phyloP scores from a whole-genome alignment of 208 protist genomes.

The Crithidia acanthocephali region DNA sequence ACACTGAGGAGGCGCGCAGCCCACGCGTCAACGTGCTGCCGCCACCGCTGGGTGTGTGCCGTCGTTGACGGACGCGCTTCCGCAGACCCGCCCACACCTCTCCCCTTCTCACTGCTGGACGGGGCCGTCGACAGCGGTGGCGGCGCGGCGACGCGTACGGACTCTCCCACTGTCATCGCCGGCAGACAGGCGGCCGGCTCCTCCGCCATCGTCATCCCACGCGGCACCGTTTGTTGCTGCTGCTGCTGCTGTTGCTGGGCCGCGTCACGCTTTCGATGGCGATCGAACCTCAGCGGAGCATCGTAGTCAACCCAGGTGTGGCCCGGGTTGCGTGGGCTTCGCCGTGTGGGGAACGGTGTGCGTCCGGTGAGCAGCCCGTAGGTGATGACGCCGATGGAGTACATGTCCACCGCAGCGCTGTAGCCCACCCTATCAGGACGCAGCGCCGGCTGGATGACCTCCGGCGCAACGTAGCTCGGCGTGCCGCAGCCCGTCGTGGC shows the following conservation, averaged over 20 bases:
- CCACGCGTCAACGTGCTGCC: conserved; percentile 19
- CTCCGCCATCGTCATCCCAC: background rate
- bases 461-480: conserved; percentile 72
- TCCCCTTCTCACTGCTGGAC: background rate
- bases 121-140: background rate
- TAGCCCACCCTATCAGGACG: conserved; percentile 48
- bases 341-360: conserved; percentile 43
- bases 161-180: conserved; percentile 22
- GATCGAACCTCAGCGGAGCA: conserved; percentile 26
- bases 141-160: conserved; percentile 19
- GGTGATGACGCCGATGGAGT: conserved; percentile 67
- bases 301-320: conserved; percentile 35
- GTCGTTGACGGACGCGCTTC: background rate
- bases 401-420: conserved; percentile 73
- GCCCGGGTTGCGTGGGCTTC: conserved; percentile 17
- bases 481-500: conserved; percentile 75
- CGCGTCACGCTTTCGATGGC: no score
- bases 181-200: conserved; percentile 10
- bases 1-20: conserved; percentile 15
- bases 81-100: background rate
- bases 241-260: conserved; percentile 4
- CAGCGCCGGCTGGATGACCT: conserved; percentile 44
- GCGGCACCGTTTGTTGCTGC: background rate
- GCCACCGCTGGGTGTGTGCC: conserved; percentile 22
- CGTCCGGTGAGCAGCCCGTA: conserved; percentile 57